Conservation (phyloP, 495 filamentous ascomycete genomes). For the Haplographium delicatum region DNA sequence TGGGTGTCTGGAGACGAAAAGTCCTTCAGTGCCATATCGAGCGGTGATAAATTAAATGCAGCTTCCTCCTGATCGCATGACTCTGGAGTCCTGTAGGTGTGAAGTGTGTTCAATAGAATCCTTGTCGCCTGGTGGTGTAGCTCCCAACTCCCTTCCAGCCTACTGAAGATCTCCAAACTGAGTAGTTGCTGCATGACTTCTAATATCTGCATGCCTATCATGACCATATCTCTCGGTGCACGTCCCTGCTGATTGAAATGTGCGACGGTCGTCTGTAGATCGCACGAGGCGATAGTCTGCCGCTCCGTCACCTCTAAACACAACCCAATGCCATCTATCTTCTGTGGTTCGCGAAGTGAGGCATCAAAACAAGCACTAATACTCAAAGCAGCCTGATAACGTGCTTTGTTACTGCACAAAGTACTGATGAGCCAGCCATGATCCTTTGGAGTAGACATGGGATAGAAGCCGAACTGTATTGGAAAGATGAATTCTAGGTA, state of each 20-base stretch:
- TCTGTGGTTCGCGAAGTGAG: background rate
- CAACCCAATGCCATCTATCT: background rate
- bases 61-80: background rate
- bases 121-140: background rate
- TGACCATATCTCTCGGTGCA: background rate
- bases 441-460: slow-evolving; percentile 2
- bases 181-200: background rate
- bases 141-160: background rate
- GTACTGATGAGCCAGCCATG: background rate
- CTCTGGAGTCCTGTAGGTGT: background rate
- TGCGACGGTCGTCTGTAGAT: background rate
- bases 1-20: background rate
- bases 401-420: background rate
- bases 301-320: background rate
- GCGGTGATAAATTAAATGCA: background rate
- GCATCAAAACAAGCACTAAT: slow-evolving; percentile 1
- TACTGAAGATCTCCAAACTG: slow-evolving; percentile 3
- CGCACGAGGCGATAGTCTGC: background rate
- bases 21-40: background rate
- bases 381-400: slow-evolving; percentile 4
- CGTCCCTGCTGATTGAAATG: background rate
- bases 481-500: background rate
- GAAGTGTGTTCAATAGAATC: background rate
- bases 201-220: background rate
- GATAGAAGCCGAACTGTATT: slow-evolving; percentile 2